Evolutionary conservation across 148 eudicot genomes (phyloP).

Genomic region (Rhododendron griersonianum): DNA sequence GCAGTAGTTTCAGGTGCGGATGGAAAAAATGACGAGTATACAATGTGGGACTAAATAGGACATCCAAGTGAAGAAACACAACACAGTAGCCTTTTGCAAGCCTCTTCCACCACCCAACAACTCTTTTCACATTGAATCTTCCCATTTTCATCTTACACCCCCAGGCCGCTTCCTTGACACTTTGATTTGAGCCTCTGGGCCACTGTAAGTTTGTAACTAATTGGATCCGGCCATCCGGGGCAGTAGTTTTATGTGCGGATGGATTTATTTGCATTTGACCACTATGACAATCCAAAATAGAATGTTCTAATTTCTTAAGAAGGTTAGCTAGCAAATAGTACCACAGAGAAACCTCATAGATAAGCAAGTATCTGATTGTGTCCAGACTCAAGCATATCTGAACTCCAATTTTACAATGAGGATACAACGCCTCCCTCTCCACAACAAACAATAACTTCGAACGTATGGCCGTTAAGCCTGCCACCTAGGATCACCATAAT

Average conservation of each 20-base stretch:
- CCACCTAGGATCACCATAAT: not conserved
- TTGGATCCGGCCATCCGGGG: not conserved
- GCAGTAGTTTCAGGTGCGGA: not conserved
- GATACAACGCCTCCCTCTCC: not conserved
- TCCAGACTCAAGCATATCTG: not conserved
- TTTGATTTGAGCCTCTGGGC: not conserved
- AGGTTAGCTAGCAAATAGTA: not conserved
- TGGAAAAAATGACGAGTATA: not conserved
- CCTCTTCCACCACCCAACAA: conserved; percentile 1
- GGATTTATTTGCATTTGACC: not conserved
- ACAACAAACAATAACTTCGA: not conserved
- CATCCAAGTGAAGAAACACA: not conserved
- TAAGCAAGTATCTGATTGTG: not conserved
- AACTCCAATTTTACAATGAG: not conserved
- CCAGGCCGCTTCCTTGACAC: not conserved
- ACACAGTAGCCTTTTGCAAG: not conserved
- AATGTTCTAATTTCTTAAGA: not conserved
- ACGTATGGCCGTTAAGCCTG: not conserved
- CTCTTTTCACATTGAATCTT: not conserved
- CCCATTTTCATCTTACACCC: not conserved
- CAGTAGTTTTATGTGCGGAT: not conserved
- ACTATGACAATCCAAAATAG: not conserved
- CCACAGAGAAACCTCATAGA: not conserved
- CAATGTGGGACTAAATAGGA: not conserved
- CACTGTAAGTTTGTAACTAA: no score